A percentile compares a stretch with the other conserved stretches of the same genome.
These are phyloP conservation scores for Boletellus emodensis DNA, from an alignment of 768 basidiomycete species.

Conservation along the genomic window DNA sequence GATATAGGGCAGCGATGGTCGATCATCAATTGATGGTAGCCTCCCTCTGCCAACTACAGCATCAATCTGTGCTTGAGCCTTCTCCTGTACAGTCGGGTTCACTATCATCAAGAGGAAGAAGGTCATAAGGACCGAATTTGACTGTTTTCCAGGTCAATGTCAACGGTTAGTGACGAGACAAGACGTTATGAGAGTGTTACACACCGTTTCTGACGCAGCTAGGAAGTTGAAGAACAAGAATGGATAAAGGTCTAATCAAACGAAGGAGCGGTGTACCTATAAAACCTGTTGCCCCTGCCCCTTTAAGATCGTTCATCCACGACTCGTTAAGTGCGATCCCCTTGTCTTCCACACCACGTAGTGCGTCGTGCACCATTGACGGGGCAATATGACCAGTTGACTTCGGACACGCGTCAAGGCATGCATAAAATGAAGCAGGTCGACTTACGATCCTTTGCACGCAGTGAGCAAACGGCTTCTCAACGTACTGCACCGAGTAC, in stretches of 20 bases:
- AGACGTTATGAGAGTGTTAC: background rate
- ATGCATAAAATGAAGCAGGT: too few species aligned
- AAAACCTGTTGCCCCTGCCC: conserved; percentile 5
- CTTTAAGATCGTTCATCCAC: conserved; percentile 8
- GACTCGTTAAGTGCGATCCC: background rate
- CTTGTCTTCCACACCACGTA: conserved; percentile 1
- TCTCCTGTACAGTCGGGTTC: background rate
- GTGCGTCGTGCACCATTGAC: conserved; percentile 7
- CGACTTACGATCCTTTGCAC: conserved; percentile 3
- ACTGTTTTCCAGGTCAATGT: background rate
- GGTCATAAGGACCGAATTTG: background rate
- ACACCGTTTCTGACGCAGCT: conserved; percentile 2
- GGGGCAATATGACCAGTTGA: background rate
- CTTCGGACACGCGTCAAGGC: background rate
- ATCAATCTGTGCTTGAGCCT: background rate
- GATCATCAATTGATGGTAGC: background rate
- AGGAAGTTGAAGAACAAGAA: background rate
- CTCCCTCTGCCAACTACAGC: background rate
- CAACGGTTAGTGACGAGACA: too few species aligned
- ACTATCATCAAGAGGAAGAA: background rate
- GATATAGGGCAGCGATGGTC: background rate
- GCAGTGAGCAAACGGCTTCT: background rate
- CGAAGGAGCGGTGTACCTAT: conserved; percentile 2
- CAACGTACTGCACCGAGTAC: background rate
- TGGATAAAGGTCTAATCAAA: background rate